Evolutionary conservation across 345 rosid species (phyloP), one percentile per base, ranked within the genome.

Genomic region (Rhizophora mangle): DNA sequence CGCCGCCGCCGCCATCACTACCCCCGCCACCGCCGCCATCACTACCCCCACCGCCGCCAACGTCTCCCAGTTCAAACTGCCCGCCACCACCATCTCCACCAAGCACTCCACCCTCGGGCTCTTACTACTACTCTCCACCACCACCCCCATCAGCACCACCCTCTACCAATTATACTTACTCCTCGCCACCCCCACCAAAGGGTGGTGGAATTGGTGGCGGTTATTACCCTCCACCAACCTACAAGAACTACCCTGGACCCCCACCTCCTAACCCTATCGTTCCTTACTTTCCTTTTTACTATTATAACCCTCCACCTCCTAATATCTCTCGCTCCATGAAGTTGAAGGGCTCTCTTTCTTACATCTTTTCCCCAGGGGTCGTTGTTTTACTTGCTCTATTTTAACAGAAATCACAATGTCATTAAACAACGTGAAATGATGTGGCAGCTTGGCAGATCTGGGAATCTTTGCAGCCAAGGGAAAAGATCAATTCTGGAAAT

Each of bases 241-340:
- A 74, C 67, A 76, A 79, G 19, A 76, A 78, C 70, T 88, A 78
- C 67, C 86, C 79, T 0, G 74, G 81, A 0, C 92, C 96, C 5
- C 97, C 97, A 3, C 99, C 99, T 2, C 99, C 99, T 6, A 90
- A 95, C 78, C 99, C 97, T 1, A 90, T 95, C 65, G 99, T 95
- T 18, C 99, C 99, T n/a, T 95, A 92, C 83, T 95, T 95, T 63
- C 99, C 99, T 1, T 95, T 70, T 58, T 95, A 85, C 84, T 92
- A 78, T 80, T 78, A 92, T 75, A 83, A 2, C 60, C 96, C 97
- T 24, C 93, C 98, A 8, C 90, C 87, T 6, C 74, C 80, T 22
- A 61, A 82, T 55, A 5, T 7, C 21, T 69, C 75, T 46, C 64
- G 56, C 6, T 69, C 81, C 43, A 1, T 31, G 9, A 67, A 30